Evolutionary conservation across 2,329 filamentous ascomycete genomes (phyloP).

Genomic region (Aspergillus ruber): DNA sequence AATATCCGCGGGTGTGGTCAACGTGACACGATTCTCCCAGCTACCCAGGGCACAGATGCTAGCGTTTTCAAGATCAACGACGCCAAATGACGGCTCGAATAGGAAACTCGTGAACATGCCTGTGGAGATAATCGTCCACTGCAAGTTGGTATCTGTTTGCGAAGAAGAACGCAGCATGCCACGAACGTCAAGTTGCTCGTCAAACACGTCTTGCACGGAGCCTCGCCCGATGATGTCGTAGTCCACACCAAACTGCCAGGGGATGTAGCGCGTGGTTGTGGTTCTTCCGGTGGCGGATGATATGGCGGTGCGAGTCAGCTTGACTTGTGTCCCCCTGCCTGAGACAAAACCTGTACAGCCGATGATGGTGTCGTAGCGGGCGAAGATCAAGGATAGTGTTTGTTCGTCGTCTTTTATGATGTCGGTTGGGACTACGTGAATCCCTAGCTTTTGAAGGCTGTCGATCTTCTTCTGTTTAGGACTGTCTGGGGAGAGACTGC

Average conservation of each 20-base stretch:
- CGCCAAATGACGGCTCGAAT: constrained; percentile 57
- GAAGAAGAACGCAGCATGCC: constrained; percentile 45
- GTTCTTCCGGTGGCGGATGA: constrained; percentile 25
- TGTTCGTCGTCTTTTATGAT: too few species aligned
- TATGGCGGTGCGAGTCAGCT: constrained; percentile 52
- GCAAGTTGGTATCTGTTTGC: constrained; percentile 35
- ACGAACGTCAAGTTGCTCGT: constrained; percentile 59
- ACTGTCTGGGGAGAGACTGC: too few species aligned
- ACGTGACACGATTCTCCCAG: constrained; percentile 58
- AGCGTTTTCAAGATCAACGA: constrained; percentile 46
- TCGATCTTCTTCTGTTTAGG: too few species aligned
- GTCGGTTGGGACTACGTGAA: too few species aligned
- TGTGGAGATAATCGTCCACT: constrained; percentile 62
- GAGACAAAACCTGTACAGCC: constrained; percentile 57
- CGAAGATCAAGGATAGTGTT: background rate
- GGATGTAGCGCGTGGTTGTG: constrained; percentile 50
- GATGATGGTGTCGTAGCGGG: constrained; percentile 40
- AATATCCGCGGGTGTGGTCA: constrained; percentile 60
- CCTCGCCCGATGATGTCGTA: constrained; percentile 59
- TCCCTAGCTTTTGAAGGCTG: too few species aligned
- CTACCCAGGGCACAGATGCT: constrained; percentile 50
- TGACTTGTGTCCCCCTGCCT: constrained; percentile 50
- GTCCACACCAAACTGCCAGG: constrained; percentile 70
- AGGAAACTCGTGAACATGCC: constrained; percentile 67
- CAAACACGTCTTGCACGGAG: constrained; percentile 59